Evolutionary conservation across 2,329 filamentous ascomycete genomes (phyloP), one percentile per base, ranked within the genome.

Genomic region (Lecanosticta acicola): DNA sequence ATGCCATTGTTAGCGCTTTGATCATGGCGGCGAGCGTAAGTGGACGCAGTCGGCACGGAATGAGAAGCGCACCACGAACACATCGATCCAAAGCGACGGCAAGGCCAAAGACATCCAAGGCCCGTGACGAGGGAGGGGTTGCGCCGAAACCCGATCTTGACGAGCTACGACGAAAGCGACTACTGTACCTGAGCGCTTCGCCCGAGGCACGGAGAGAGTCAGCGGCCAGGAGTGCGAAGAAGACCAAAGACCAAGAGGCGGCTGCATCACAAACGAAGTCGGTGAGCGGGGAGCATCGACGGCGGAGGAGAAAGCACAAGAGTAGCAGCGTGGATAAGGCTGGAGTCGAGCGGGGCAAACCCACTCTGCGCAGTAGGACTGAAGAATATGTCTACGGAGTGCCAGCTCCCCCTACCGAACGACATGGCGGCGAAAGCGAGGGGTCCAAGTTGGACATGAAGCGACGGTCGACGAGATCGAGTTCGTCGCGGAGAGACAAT

Each of bases 121-220:
- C 38, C n/a, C n/a, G n/a, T 17, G 48, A 50, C n/a, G 49, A 50
- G 26, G 53, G 47, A 16, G 45, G 47, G n/a, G 48, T 41, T 21
- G 47, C 49, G 34, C 48, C 50, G 45, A 51, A 67, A 50, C 54
- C 67, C 18, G 68, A 70, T 48, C 48, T 70, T 32, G 65, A 69
- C 41, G 68, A 71, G 41, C 49, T 71, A 39, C 55, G 68, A 42
- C 59, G 59, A 24, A 60, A 61, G 43, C 50, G 69, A 53, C 61
- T 63, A 21, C 63, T 63, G 3, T 71, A 71, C 52, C 69, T 53
- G 38, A 47, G 38, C 34, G 38, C 35, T 10, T 39, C 53, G 5
- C 17, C 41, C 1, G 42, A 37, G 29, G 41, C 46, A 41, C 49
- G 51, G 11, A 50, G 41, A 38, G 24, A 43, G 34, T 33, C 39